A percentile compares a stretch with the other conserved stretches of the same genome.
These are phyloP conservation scores for Geosiphon pyriformis DNA, from an alignment of 192 early-diverging fungal genomes.

Conservation along the genomic window DNA sequence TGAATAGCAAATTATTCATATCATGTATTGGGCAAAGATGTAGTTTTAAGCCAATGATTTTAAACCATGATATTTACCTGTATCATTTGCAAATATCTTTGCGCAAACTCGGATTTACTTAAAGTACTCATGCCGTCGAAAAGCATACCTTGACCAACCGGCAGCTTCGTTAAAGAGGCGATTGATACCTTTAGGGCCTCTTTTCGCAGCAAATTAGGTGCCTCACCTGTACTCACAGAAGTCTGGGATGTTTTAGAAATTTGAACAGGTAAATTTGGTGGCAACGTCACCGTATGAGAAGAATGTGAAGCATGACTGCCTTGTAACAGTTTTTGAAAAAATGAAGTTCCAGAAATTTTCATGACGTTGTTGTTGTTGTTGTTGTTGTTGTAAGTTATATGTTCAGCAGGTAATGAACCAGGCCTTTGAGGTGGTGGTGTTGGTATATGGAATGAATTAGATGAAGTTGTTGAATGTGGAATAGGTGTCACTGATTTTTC, in stretches of 20 bases:
- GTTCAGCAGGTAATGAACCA: background rate
- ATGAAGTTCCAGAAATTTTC: background rate
- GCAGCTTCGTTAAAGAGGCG: background rate
- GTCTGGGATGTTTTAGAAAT: background rate
- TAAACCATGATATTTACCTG: conserved; percentile 5
- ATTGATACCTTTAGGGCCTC: conserved; percentile 7
- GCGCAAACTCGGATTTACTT: conserved; percentile 4
- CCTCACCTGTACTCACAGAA: background rate
- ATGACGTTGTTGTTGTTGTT: too few relatives aligned
- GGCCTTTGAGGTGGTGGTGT: background rate
- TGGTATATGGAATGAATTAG: background rate
- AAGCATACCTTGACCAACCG: background rate
- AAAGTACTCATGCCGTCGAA: background rate
- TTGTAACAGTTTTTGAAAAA: background rate
- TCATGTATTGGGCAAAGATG: too few relatives aligned
- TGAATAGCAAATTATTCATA: background rate
- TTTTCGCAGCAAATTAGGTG: background rate
- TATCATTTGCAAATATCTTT: conserved; percentile 9
- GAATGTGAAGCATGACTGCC: background rate
- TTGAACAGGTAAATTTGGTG: background rate
- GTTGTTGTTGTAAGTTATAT: background rate
- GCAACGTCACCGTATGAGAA: background rate
- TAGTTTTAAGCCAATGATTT: background rate
- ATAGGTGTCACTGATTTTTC: too few relatives aligned
- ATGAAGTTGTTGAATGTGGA: background rate